A percentile compares a stretch with the other conserved stretches of the same genome.
phyloP scores from a whole-genome alignment of 257 asterid genomes.

The Nicotiana attenuata region DNA sequence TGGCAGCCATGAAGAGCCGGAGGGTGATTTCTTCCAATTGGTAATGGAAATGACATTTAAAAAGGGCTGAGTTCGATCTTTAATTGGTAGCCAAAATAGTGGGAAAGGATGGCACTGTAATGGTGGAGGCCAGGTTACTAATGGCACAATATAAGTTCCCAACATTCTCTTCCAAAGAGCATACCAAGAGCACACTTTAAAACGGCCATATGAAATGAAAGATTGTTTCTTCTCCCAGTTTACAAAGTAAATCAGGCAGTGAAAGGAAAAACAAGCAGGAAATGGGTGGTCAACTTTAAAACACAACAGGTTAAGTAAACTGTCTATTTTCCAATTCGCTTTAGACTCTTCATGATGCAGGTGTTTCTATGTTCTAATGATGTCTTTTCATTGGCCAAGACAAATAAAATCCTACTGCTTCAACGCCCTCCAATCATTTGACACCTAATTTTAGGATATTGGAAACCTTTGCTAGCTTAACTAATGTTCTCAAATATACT shows the following conservation, averaged over 20 bases:
- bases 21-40: neutral
- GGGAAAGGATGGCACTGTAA: neutral
- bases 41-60: neutral
- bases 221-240: neutral
- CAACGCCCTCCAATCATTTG: neutral
- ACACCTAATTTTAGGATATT: neutral
- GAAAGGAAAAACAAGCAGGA: neutral
- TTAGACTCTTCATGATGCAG: neutral
- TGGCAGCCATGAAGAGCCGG: neutral
- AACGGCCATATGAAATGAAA: neutral
- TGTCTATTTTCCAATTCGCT: neutral
- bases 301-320: neutral
- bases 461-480: neutral
- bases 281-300: neutral
- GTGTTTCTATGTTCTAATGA: neutral
- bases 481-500: neutral
- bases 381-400: neutral
- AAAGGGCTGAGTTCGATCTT: neutral
- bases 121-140: neutral
- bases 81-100: neutral
- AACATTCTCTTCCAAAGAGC: neutral
- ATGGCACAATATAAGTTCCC: neutral
- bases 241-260: neutral
- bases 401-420: neutral
- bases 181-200: neutral